These are phyloP conservation scores for Syzygium oleosum DNA, from an alignment of 345 rosid species.

Conservation along the genomic window DNA sequence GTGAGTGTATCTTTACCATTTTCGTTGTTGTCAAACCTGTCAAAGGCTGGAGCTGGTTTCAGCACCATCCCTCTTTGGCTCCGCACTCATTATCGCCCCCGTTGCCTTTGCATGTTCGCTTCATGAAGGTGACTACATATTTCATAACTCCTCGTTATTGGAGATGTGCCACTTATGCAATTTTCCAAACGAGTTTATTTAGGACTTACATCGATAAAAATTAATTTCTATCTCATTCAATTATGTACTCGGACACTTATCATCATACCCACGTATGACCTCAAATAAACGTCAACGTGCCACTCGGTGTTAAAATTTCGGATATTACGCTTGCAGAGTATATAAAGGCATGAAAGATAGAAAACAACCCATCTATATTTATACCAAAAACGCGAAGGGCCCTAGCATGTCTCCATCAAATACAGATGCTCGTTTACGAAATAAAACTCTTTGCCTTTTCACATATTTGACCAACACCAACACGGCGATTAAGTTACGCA, in stretches of 20 bases:
- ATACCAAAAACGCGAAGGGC: background rate
- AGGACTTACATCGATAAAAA: background rate
- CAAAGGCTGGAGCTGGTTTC: background rate
- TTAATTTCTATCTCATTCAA: background rate
- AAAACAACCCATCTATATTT: background rate
- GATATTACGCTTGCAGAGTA: background rate
- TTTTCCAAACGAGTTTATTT: too few species aligned
- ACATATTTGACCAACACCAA: background rate
- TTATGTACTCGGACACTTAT: background rate
- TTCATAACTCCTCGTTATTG: too few species aligned
- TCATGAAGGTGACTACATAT: too few species aligned
- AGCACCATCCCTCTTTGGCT: too few species aligned
- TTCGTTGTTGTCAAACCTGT: background rate
- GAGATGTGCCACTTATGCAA: too few species aligned
- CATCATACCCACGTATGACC: background rate
- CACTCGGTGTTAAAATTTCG: background rate
- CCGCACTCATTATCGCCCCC: too few species aligned
- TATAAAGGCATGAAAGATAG: background rate
- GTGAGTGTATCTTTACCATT: too few species aligned
- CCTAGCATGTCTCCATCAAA: background rate
- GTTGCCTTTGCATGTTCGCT: too few species aligned
- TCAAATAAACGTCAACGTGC: background rate
- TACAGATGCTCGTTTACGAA: background rate
- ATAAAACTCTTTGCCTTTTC: background rate
- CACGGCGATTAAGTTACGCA: background rate